Evolutionary conservation across 2,329 filamentous ascomycete species (phyloP).

Genomic region (Juglanconis oblonga): DNA sequence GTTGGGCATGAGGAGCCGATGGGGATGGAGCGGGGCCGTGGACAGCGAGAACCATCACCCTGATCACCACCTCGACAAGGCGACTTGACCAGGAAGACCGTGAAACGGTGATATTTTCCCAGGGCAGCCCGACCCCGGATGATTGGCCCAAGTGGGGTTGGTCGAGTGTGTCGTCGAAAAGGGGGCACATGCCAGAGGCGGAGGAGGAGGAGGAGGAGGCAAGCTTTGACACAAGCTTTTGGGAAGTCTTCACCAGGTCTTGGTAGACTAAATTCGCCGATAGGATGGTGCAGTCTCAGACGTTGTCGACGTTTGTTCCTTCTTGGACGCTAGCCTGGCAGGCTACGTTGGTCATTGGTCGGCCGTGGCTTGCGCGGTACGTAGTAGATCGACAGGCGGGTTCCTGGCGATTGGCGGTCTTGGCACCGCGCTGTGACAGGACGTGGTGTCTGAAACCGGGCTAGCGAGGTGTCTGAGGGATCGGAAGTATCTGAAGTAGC

Average conservation of each 20-base stretch:
- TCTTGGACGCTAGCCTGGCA: neutral
- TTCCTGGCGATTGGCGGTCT: constrained; percentile 9
- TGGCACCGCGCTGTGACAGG: constrained; percentile 16
- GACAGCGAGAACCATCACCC: no score
- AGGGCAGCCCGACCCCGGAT: neutral
- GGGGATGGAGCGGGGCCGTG: neutral
- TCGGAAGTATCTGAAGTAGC: no score
- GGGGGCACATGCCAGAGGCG: neutral
- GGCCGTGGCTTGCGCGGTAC: neutral
- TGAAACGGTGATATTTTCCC: neutral
- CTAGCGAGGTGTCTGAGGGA: neutral
- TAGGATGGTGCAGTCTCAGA: neutral
- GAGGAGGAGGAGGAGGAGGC: neutral
- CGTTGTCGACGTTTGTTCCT: neutral
- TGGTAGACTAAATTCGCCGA: neutral
- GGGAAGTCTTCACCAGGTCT: neutral
- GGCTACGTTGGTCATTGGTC: no score
- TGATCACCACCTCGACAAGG: neutral
- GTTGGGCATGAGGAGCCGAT: constrained; percentile 7
- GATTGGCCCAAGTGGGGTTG: neutral
- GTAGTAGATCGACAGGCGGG: neutral
- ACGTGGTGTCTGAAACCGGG: constrained; percentile 12
- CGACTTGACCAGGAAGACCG: neutral
- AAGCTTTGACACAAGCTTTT: constrained; percentile 5
- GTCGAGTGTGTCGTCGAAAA: neutral